Conservation (phyloP, 345 rosid species). For the Brassica rapa region DNA sequence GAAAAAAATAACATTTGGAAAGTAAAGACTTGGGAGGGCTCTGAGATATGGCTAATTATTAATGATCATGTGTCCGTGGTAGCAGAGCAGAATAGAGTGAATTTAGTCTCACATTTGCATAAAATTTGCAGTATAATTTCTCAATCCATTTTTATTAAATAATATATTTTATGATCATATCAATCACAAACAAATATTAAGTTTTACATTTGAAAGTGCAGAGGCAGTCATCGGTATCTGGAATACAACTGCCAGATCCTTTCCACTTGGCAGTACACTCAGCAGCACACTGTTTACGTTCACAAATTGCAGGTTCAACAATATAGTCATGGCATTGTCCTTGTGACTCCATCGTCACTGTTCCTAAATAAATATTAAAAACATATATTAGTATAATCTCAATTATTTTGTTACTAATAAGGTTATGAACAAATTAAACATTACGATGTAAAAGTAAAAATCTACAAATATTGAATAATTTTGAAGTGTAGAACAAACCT, state of each 20-base stretch:
- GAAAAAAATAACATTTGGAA: not conserved
- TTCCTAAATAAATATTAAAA: not conserved
- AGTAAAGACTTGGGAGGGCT: not conserved
- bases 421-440: not conserved
- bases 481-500: not conserved
- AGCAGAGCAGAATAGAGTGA: not conserved
- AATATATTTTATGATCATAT: not conserved
- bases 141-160: not conserved
- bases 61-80: not conserved
- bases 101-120: not conserved
- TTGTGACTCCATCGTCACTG: not conserved
- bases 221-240: not conserved
- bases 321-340: not conserved
- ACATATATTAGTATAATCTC: not conserved
- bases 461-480: not conserved
- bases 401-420: not conserved
- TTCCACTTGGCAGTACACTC: not conserved
- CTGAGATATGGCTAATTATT: not conserved
- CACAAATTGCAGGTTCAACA: not conserved
- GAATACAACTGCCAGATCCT: not conserved
- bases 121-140: not conserved
- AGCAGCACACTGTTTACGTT: not conserved
- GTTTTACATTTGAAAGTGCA: not conserved
- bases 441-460: not conserved
- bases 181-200: not conserved